Conservation (phyloP, 2,329 filamentous ascomycete genomes). For the Zarea fungicola region DNA sequence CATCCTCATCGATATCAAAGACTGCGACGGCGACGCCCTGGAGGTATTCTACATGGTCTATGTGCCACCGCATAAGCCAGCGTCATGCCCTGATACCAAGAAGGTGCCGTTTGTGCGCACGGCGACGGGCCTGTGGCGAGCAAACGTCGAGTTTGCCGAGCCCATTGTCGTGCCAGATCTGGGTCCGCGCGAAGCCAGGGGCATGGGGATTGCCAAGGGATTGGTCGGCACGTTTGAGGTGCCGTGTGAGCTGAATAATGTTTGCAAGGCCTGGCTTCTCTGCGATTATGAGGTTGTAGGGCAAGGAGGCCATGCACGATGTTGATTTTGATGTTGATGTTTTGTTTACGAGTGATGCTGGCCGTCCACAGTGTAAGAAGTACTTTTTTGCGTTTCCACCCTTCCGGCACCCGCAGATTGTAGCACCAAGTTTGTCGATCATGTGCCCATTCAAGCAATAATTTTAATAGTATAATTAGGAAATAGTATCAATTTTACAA, state of each 20-base stretch:
- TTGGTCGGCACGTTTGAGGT: not conserved
- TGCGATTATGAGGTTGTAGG: not conserved
- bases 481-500: no score
- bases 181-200: not conserved
- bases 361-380: no score
- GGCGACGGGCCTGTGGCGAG: constrained; percentile 2
- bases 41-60: constrained; percentile 4
- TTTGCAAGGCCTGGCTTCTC: constrained; percentile 5
- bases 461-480: no score
- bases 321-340: no score
- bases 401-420: no score
- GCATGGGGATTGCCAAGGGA: not conserved
- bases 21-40: not conserved
- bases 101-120: constrained; percentile 8
- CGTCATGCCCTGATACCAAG: not conserved
- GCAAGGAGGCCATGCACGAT: no score
- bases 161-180: constrained; percentile 3
- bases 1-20: constrained; percentile 2
- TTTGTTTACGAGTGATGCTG: no score
- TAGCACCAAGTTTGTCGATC: no score
- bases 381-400: no score
- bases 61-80: not conserved
- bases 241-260: constrained; percentile 2
- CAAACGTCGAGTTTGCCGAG: not conserved
- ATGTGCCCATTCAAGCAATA: no score